Conservation (phyloP, 768 basidiomycete genomes). For the Lactarius tabidus region DNA sequence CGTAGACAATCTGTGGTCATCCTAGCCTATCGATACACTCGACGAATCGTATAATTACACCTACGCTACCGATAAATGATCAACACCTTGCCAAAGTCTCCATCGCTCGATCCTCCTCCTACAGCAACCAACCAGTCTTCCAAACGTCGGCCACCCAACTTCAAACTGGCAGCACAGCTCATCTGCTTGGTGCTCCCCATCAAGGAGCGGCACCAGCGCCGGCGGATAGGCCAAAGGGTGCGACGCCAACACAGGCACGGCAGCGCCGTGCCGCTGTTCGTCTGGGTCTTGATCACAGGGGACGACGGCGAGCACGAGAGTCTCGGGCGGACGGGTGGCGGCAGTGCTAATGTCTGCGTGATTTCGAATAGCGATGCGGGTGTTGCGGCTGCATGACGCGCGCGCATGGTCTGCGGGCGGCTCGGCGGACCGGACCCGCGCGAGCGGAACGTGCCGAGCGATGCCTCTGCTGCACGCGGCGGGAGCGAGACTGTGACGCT, state of each 20-base stretch:
- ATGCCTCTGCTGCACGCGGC: conserved; percentile 20
- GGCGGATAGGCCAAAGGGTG: conserved; percentile 45
- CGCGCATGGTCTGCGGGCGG: conserved; percentile 9
- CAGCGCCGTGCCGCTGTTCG: conserved; percentile 21
- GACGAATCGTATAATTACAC: conserved; percentile 3
- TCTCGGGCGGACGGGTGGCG: conserved; percentile 38
- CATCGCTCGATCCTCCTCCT: conserved; percentile 58
- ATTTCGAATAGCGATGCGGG: conserved; percentile 25
- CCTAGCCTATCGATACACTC: not conserved
- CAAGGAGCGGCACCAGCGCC: conserved; percentile 56
- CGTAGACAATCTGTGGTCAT: not conserved
- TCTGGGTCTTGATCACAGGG: conserved; percentile 38
- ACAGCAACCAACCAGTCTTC: conserved; percentile 63
- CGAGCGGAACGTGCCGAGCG: conserved; percentile 18
- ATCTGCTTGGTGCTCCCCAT: conserved; percentile 91
- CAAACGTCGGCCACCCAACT: conserved; percentile 76
- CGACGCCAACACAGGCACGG: conserved; percentile 11
- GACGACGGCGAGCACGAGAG: conserved; percentile 56
- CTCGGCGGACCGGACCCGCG: conserved; percentile 9
- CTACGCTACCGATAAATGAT: conserved; percentile 64
- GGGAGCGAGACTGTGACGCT: conserved; percentile 21
- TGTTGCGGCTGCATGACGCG: conserved; percentile 13
- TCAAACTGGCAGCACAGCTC: conserved; percentile 82
- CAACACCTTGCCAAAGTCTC: conserved; percentile 69
- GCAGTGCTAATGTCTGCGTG: conserved; percentile 19